Evolutionary conservation across 2,329 filamentous ascomycete species (phyloP).

Genomic region (Trichocomaceae sp.): DNA sequence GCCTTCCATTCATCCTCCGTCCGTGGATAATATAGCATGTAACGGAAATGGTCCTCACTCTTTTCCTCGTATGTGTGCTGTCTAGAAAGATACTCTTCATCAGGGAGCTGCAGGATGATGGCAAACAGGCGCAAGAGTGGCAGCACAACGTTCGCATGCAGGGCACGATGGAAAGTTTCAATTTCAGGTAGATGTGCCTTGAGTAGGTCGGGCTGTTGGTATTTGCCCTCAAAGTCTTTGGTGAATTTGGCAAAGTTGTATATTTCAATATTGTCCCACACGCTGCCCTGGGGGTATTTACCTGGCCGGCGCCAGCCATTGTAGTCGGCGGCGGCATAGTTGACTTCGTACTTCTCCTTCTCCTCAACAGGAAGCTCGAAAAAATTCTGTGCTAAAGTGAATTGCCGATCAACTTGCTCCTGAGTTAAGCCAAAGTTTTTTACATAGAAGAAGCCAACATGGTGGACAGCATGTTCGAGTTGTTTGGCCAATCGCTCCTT

Average conservation of each 20-base stretch:
- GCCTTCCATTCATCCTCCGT: constrained; percentile 43
- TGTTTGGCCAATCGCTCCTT: constrained; percentile 50
- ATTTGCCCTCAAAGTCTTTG: constrained; percentile 42
- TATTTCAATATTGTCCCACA: constrained; percentile 50
- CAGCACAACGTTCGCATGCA: constrained; percentile 14
- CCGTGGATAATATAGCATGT: constrained; percentile 54
- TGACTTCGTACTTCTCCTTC: constrained; percentile 49
- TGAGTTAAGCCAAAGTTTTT: constrained; percentile 56
- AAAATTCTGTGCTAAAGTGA: constrained; percentile 54
- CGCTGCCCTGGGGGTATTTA: constrained; percentile 13
- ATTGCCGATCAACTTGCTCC: constrained; percentile 55
- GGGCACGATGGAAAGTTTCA: constrained; percentile 41
- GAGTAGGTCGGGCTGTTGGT: constrained; percentile 43
- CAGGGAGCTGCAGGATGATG: constrained; percentile 53
- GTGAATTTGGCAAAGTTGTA: constrained; percentile 56
- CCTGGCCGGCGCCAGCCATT: constrained; percentile 10
- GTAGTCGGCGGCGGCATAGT: constrained; percentile 15
- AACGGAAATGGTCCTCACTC: constrained; percentile 56
- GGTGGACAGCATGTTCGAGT: constrained; percentile 49
- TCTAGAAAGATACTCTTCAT: constrained; percentile 52
- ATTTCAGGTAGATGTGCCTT: constrained; percentile 49
- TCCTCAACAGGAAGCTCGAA: constrained; percentile 53
- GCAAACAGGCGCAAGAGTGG: constrained; percentile 56
- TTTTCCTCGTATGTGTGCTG: constrained; percentile 53
- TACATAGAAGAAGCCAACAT: constrained; percentile 55